phyloP scores from a whole-genome alignment of 1,139 yeast genomes.

The Hyphopichia pseudoburtonii region DNA sequence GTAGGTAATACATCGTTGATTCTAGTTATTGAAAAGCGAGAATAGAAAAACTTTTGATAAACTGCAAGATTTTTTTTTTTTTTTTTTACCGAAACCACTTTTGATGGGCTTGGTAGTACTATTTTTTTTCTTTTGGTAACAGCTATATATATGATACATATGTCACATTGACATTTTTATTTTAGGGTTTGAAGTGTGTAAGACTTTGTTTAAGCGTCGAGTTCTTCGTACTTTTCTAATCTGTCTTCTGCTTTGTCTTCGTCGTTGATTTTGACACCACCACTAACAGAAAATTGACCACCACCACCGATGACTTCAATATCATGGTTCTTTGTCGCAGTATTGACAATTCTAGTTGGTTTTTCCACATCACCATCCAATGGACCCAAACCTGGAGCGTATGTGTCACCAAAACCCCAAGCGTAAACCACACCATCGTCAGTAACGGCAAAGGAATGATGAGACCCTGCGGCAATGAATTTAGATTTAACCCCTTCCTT shows the following conservation, averaged over 20 bases:
- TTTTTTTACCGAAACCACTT: too few species aligned
- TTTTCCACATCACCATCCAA: constrained; percentile 83
- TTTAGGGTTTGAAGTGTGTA: too few species aligned
- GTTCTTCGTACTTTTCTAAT: constrained; percentile 47
- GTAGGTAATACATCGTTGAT: too few species aligned
- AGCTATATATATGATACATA: too few species aligned
- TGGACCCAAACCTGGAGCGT: constrained; percentile 93
- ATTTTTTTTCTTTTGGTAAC: too few species aligned
- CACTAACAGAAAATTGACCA: constrained; percentile 91
- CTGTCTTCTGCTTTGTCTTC: constrained; percentile 64
- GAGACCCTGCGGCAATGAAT: constrained; percentile 80
- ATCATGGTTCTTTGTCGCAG: constrained; percentile 81
- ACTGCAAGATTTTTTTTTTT: too few species aligned
- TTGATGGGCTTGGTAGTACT: too few species aligned
- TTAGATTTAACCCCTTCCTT: constrained; percentile 45
- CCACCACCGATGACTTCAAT: constrained; percentile 82
- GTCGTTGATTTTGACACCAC: constrained; percentile 66
- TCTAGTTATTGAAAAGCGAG: too few species aligned
- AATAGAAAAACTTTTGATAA: too few species aligned
- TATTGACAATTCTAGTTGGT: constrained; percentile 86
- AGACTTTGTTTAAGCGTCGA: constrained; percentile 34
- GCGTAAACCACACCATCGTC: constrained; percentile 83
- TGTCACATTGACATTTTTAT: too few species aligned
- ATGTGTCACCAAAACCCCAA: constrained; percentile 98
- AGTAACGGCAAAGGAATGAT: constrained; percentile 85